Base-by-base conservation (phyloP, 176 grass and related monocot species). In the Chrysopogon serrulatus region DNA sequence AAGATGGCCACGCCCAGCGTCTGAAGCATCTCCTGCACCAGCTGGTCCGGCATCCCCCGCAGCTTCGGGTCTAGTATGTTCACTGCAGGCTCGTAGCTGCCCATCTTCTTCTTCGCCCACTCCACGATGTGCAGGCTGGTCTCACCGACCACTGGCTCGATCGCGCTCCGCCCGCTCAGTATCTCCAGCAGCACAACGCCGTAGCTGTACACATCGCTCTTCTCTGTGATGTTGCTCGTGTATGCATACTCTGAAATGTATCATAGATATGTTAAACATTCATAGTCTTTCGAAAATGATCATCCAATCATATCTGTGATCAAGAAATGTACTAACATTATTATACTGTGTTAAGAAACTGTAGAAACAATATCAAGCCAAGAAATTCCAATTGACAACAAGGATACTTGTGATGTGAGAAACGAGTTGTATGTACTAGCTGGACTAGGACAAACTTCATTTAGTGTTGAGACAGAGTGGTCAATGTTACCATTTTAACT, bases 61-160 rank as follows among this genome's bases (percentile, higher is more conserved):
- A 99, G 68, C 83, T 93, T 96, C 1, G 93, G 83, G 80, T 99
- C 93, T 33, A 99, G 87, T 19, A 99, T 79, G 80, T 87, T 96
- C 60, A 91, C 76, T 0, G 90, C 53, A 0, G 96, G 93, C 81
- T 96, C 96, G 16, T 90, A 93, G 87, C 93, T 96, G 42, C 93
- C 91, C 91, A 99, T 99, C 79, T 99, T 96, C 81, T 92, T 96
- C 87, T 90, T 96, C 33, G 89, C 93, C 93, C 96, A 99, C 48
- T 99, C 96, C 64, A 99, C 93, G 51, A 99, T 99, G 89, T 99
- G 96, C 30, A 96, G 93, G 65, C 87, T 83, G 4, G 26, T 5
- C 70, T 90, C 90, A 0, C 79, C 90, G 2, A 84, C 79, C 86
- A 54, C 85, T 4, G 74, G 79, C 56, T 99, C 93, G 3, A 99